phyloP scores from a whole-genome alignment of 2,329 filamentous ascomycete species.

The Monilinia polystroma region DNA sequence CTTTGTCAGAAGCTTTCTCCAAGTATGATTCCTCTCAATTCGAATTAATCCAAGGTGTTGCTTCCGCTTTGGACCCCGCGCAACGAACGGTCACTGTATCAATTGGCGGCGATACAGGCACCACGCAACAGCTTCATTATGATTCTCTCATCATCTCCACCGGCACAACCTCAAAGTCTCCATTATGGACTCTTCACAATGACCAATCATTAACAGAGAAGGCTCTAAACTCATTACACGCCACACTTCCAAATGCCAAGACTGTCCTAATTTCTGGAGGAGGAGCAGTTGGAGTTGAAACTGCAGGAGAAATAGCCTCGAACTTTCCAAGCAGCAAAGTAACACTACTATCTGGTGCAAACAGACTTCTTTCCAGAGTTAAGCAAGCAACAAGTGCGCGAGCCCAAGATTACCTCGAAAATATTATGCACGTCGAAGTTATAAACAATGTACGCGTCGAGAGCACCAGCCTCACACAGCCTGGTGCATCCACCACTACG shows the following conservation, averaged over 20 bases:
- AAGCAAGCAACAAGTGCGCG: constrained; percentile 43
- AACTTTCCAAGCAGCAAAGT: constrained; percentile 45
- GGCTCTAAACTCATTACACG: constrained; percentile 45
- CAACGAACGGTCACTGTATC: constrained; percentile 41
- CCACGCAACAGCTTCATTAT: constrained; percentile 42
- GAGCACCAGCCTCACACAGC: constrained; percentile 37
- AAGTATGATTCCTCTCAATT: constrained; percentile 44
- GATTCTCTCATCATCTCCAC: constrained; percentile 51
- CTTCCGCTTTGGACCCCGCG: constrained; percentile 41
- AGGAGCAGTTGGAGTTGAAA: constrained; percentile 48
- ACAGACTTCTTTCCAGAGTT: constrained; percentile 45
- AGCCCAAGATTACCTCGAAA: constrained; percentile 45
- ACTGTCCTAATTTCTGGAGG: constrained; percentile 48
- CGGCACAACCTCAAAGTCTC: constrained; percentile 48
- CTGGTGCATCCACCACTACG: constrained; percentile 38
- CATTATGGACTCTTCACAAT: constrained; percentile 44
- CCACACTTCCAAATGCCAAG: constrained; percentile 43
- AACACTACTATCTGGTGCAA: constrained; percentile 45
- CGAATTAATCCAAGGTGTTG: constrained; percentile 46
- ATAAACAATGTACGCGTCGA: constrained; percentile 45
- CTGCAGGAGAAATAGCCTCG: constrained; percentile 48
- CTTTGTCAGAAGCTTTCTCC: constrained; percentile 43
- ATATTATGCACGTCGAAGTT: constrained; percentile 48
- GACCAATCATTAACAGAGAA: constrained; percentile 41
- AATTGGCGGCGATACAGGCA: constrained; percentile 5